A percentile compares a stretch with the other conserved stretches of the same genome.
These are phyloP conservation scores for Vitis rotundifolia DNA, from an alignment of 164 flowering plant genomes.

Conservation along the genomic window DNA sequence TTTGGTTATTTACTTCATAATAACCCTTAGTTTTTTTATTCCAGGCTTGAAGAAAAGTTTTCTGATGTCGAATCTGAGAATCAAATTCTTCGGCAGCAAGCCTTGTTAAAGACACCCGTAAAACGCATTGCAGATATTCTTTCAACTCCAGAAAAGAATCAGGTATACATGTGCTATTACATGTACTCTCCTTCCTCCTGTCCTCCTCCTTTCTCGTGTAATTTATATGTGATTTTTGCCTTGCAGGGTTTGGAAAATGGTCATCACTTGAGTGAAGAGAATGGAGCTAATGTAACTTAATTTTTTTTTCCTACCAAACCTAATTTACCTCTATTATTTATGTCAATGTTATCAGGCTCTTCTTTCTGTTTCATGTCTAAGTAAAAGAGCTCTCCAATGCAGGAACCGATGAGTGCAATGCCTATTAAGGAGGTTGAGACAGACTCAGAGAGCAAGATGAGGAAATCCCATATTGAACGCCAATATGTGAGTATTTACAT, in stretches of 20 bases:
- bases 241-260: constrained; percentile 84
- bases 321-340: background rate
- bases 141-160: constrained; percentile 25
- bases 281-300: constrained; percentile 38
- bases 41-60: constrained; percentile 84
- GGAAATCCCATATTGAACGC: constrained; percentile 67
- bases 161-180: constrained; percentile 32
- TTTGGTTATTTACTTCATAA: background rate
- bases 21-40: constrained; percentile 4
- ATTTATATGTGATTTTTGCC: background rate
- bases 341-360: background rate
- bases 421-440: constrained; percentile 52
- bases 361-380: background rate
- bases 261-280: constrained; percentile 53
- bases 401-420: constrained; percentile 64
- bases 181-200: background rate
- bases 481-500: constrained; percentile 63
- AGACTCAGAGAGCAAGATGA: constrained; percentile 59
- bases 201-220: background rate
- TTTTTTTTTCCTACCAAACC: background rate
- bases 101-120: constrained; percentile 49
- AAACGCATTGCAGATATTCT: constrained; percentile 51
- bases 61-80: constrained; percentile 79
- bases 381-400: constrained; percentile 20
- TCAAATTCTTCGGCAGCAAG: constrained; percentile 76